A percentile compares a stretch with the other conserved stretches of the same genome.
phyloP scores from a whole-genome alignment of 2,329 filamentous ascomycete genomes.

The Teratosphaeria zuluensis region DNA sequence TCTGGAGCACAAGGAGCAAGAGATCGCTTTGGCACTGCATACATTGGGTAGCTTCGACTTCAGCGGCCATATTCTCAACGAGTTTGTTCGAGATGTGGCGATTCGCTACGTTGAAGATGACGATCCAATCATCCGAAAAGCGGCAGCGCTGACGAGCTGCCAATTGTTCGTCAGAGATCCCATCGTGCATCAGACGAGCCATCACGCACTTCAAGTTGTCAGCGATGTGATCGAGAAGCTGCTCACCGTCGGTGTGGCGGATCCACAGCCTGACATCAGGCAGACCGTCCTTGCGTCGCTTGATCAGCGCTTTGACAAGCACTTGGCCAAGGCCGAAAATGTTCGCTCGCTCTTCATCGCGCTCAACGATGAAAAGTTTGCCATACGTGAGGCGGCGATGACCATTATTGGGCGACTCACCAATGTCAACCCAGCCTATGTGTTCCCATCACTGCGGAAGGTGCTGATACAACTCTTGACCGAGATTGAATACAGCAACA shows the following conservation, averaged over 20 bases:
- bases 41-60: slow-evolving; percentile 99
- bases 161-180: slow-evolving; percentile 95
- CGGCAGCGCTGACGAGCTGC: slow-evolving; percentile 91
- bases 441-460: slow-evolving; percentile 90
- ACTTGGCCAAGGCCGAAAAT: slow-evolving; percentile 95
- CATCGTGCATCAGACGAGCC: slow-evolving; percentile 95
- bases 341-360: slow-evolving; percentile 92
- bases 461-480: slow-evolving; percentile 92
- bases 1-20: slow-evolving; percentile 69
- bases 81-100: slow-evolving; percentile 96
- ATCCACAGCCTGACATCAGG: slow-evolving; percentile 78
- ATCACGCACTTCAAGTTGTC: slow-evolving; percentile 93
- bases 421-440: slow-evolving; percentile 86
- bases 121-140: slow-evolving; percentile 84
- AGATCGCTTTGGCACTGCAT: slow-evolving; percentile 86
- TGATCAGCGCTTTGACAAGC: slow-evolving; percentile 87
- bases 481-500: slow-evolving; percentile 92
- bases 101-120: slow-evolving; percentile 98
- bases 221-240: slow-evolving; percentile 97
- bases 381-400: slow-evolving; percentile 88
- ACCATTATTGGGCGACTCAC: slow-evolving; percentile 92
- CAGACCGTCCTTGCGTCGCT: slow-evolving; percentile 80
- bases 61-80: slow-evolving; percentile 81
- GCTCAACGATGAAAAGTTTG: slow-evolving; percentile 87
- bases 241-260: slow-evolving; percentile 86